phyloP scores from a whole-genome alignment of 495 filamentous ascomycete species.

The Neurospora cerealis region DNA sequence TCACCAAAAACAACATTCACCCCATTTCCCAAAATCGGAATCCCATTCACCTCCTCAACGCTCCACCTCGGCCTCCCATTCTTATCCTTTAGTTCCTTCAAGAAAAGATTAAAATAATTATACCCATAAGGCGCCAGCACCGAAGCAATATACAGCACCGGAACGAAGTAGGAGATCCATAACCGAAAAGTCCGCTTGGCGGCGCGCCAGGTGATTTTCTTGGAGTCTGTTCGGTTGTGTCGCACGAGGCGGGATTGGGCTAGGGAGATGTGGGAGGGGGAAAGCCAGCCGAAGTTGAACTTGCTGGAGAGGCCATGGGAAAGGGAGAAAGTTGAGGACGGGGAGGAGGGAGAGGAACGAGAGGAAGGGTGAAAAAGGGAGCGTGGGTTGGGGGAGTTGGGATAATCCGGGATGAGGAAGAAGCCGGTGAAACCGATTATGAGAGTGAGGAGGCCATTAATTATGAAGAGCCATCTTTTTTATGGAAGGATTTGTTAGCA shows the following conservation, averaged over 20 bases:
- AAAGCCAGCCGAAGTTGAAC: constrained; percentile 23
- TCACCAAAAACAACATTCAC: constrained; percentile 27
- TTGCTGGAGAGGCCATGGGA: not conserved
- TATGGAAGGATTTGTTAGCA: not conserved
- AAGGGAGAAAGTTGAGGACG: not conserved
- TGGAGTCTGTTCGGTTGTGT: constrained; percentile 25
- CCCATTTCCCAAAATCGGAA: constrained; percentile 27
- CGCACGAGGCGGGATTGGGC: constrained; percentile 23
- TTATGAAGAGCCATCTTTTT: constrained; percentile 41
- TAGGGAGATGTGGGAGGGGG: constrained; percentile 14
- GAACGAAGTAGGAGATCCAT: constrained; percentile 28
- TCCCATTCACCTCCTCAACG: constrained; percentile 27
- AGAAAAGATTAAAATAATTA: constrained; percentile 31
- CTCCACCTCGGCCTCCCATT: constrained; percentile 26
- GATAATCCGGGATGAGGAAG: constrained; percentile 42
- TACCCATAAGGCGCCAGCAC: constrained; percentile 30
- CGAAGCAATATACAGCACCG: constrained; percentile 26
- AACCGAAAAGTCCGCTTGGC: constrained; percentile 25
- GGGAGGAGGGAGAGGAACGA: not conserved
- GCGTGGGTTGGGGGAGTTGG: constrained; percentile 27
- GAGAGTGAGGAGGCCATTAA: constrained; percentile 39
- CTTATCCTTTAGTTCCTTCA: constrained; percentile 23
- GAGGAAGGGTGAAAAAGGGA: not conserved
- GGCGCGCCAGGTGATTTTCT: constrained; percentile 27
- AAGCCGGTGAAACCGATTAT: constrained; percentile 37